phyloP scores from a whole-genome alignment of 805 yeast genomes.

The Candida arabinofermentans region DNA sequence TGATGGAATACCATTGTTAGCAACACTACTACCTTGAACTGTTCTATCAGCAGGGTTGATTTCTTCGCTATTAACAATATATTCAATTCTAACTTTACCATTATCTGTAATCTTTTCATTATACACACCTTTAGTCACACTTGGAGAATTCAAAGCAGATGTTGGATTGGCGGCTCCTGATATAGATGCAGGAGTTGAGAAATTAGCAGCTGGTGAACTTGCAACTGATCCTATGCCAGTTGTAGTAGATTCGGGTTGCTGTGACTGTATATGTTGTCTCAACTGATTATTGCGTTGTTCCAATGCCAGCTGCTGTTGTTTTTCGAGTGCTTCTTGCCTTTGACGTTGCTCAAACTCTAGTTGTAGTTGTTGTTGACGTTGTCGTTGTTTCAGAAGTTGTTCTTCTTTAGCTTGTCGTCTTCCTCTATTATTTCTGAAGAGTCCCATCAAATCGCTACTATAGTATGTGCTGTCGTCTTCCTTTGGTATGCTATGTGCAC shows the following conservation, averaged over 20 bases:
- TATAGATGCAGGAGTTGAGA: neutral
- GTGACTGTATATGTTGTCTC: slow-evolving; percentile 2
- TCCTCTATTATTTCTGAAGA: slow-evolving; percentile 21
- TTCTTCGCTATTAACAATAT: slow-evolving; percentile 32
- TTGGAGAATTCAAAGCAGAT: neutral
- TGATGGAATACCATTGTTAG: slow-evolving; percentile 29
- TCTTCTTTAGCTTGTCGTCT: slow-evolving; percentile 7
- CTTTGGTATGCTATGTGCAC: slow-evolving; percentile 23
- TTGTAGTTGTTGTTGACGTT: slow-evolving; percentile 5
- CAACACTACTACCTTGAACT: neutral
- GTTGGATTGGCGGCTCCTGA: neutral
- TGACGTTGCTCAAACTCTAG: slow-evolving; percentile 3
- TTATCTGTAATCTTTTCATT: slow-evolving; percentile 40
- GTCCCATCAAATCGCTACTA: slow-evolving; percentile 20
- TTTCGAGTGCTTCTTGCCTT: slow-evolving; percentile 1
- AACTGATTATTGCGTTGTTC: neutral
- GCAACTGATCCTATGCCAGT: neutral
- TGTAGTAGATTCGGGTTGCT: neutral
- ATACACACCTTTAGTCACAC: slow-evolving; percentile 30
- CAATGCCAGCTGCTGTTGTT: neutral
- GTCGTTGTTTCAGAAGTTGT: slow-evolving; percentile 1
- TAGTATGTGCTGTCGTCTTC: slow-evolving; percentile 24
- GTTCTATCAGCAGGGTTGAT: slow-evolving; percentile 3
- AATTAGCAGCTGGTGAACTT: slow-evolving; percentile 4
- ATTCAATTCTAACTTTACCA: slow-evolving; percentile 47